Evolutionary conservation across 2,329 filamentous ascomycete species (phyloP), one percentile per base, ranked within the genome.

Genomic region (Pseudogymnoascus sp.): DNA sequence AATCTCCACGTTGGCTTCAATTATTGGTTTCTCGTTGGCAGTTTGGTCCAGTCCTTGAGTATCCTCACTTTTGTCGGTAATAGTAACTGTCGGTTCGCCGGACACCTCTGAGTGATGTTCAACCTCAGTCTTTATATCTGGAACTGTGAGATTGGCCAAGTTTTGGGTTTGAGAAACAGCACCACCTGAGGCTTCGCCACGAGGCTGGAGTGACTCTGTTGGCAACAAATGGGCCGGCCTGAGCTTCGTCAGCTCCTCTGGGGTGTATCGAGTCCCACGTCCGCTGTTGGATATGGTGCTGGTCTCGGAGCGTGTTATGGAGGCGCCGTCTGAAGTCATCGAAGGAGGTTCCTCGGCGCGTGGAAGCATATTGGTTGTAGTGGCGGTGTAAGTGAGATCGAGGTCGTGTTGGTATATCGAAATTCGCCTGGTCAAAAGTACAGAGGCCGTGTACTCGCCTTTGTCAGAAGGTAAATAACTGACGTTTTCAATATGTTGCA

Each of bases 201-300:
- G 9, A 53, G 47, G 25, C n/a, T 20, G 47, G 28, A 3, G 15
- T 7, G 28, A 11, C 9, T 4, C 47, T 12, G 5, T 53, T 18
- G 28, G 47, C 2, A 28, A 53, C 28, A 35, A 33, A 9, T 1
- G 9, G 15, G 28, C 15, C 8, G 38, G 60, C 36, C 58, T 58
- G 12, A 68, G 38, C 14, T 47, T 61, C 15, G 69, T 59, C 11
- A 69, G 58, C 6, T 66, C 59, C 43, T 66, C 63, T n/a, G 61
- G 18, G 7, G 64, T 63, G 47, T 69, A 68, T 28, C 60, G 61
- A 7, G 57, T 43, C 22, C 57, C 53, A 20, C 28, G 60, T 8
- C 9, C 47, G 28, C 57, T 60, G 15, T 64, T 28, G 7, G 47
- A 4, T 28, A 53, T 20, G n/a, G 2, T 9, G n/a, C 14, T 53